Evolutionary conservation across 352 stramenopile species (phyloP).

Genomic region (Pythium oligandrum): DNA sequence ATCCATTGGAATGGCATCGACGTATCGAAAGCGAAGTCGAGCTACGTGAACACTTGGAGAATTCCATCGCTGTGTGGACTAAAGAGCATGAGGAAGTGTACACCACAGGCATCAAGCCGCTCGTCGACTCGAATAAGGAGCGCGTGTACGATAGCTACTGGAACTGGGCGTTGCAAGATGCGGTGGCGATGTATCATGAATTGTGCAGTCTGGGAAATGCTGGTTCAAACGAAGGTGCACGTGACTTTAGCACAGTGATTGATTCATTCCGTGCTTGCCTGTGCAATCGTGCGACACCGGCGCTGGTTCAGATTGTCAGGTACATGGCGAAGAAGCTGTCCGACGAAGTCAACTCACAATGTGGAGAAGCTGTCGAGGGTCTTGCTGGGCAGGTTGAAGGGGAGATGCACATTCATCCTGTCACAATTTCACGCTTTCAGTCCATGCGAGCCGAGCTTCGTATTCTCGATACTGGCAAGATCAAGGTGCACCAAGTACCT

Average conservation of each 20-base stretch:
- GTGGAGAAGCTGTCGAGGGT: constrained; percentile 35
- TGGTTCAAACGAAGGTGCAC: constrained; percentile 18
- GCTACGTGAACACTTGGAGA: constrained; percentile 30
- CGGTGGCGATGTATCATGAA: constrained; percentile 31
- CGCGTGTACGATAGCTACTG: constrained; percentile 47
- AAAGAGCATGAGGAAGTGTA: constrained; percentile 39
- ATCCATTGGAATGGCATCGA: constrained; percentile 24
- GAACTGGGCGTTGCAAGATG: constrained; percentile 52
- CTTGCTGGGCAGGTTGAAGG: constrained; percentile 38
- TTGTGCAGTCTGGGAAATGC: not conserved
- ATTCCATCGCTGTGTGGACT: constrained; percentile 21
- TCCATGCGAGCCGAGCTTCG: constrained; percentile 25
- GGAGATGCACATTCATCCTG: constrained; percentile 35
- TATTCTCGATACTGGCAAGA: constrained; percentile 30
- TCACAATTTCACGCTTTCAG: constrained; percentile 38
- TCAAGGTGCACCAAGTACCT: constrained; percentile 34
- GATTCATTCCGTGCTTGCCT: constrained; percentile 46
- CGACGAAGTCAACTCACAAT: constrained; percentile 26
- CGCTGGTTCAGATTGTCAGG: constrained; percentile 31
- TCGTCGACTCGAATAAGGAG: constrained; percentile 42
- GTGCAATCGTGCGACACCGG: constrained; percentile 43
- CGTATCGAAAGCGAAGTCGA: constrained; percentile 23
- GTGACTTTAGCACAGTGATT: constrained; percentile 14
- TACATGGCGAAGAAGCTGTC: constrained; percentile 30
- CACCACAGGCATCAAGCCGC: constrained; percentile 30